A percentile compares a stretch with the other conserved stretches of the same genome.
Conservation (phyloP, 2,329 filamentous ascomycete genomes). For the Colletotrichum tofieldiae region DNA sequence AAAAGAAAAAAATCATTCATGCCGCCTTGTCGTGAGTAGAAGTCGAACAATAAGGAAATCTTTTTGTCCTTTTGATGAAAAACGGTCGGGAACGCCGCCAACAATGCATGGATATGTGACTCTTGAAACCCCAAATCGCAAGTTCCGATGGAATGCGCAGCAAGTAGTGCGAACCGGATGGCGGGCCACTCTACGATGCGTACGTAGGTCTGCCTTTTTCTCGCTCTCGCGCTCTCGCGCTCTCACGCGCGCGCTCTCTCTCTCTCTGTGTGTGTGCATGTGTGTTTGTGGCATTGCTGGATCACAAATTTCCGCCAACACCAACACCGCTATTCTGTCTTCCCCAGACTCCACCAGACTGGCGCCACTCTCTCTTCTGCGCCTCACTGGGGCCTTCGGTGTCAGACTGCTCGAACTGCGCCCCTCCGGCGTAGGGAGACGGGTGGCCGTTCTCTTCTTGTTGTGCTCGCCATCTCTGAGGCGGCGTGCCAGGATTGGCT, state of each 20-base stretch:
- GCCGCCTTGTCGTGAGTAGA: conserved; percentile 42
- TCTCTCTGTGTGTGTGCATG: not conserved
- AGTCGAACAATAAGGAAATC: conserved; percentile 43
- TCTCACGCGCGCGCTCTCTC: too few relatives aligned
- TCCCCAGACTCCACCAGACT: conserved; percentile 64
- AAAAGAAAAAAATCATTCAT: conserved; percentile 44
- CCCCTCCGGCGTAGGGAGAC: conserved; percentile 57
- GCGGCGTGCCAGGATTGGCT: conserved; percentile 64
- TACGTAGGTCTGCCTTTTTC: conserved; percentile 7
- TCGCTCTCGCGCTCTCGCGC: too few relatives aligned
- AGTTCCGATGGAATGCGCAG: conserved; percentile 33
- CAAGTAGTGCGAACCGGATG: conserved; percentile 32
- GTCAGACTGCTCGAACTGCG: conserved; percentile 63
- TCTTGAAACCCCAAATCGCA: conserved; percentile 42
- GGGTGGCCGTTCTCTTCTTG: conserved; percentile 60
- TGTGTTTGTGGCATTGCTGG: conserved; percentile 10
- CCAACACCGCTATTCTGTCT: conserved; percentile 67
- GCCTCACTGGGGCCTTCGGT: conserved; percentile 58
- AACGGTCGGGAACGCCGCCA: conserved; percentile 52
- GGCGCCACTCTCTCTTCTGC: conserved; percentile 70
- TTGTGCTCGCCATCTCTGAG: conserved; percentile 64
- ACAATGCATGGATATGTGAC: conserved; percentile 53
- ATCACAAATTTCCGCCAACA: conserved; percentile 62
- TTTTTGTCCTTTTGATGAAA: conserved; percentile 41
- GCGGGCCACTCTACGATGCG: conserved; percentile 15